Conservation (phyloP, 768 basidiomycete species). For the Leccinum variicolor region DNA sequence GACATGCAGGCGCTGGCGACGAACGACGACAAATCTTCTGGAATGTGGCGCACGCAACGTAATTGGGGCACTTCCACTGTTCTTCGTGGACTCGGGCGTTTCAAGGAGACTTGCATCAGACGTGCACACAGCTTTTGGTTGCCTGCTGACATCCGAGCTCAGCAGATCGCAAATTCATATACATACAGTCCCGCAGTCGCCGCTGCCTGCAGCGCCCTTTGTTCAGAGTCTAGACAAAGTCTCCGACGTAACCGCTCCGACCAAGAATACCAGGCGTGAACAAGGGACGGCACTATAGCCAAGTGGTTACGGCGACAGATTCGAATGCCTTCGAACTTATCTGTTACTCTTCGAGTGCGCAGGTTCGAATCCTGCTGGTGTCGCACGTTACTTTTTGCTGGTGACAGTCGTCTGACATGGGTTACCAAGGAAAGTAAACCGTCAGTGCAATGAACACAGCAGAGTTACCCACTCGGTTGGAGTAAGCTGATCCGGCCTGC, state of each 20-base stretch:
- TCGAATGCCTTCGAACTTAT: slow-evolving; percentile 41
- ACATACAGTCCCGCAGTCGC: neutral
- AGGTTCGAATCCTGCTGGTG: slow-evolving; percentile 68
- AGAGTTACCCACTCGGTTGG: neutral
- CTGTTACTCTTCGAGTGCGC: slow-evolving; percentile 68
- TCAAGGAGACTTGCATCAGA: neutral
- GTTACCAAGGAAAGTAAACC: slow-evolving; percentile 1
- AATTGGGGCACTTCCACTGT: neutral
- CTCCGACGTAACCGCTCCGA: too few relatives aligned
- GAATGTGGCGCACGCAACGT: slow-evolving; percentile 5
- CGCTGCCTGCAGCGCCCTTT: neutral
- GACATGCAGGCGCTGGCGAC: slow-evolving; percentile 7
- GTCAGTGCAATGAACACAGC: neutral
- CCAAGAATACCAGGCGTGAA: neutral
- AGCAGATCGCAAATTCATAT: neutral
- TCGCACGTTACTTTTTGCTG: slow-evolving; percentile 32
- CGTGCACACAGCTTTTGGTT: neutral
- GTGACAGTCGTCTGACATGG: neutral
- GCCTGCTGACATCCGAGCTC: neutral
- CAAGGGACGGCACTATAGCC: slow-evolving; percentile 50
- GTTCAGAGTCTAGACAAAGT: neutral
- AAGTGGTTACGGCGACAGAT: slow-evolving; percentile 80
- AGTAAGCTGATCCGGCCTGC: neutral
- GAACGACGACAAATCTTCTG: neutral
- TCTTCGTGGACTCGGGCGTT: neutral